Evolutionary conservation across 2,329 filamentous ascomycete species (phyloP).

Genomic region (Claviceps paspali): DNA sequence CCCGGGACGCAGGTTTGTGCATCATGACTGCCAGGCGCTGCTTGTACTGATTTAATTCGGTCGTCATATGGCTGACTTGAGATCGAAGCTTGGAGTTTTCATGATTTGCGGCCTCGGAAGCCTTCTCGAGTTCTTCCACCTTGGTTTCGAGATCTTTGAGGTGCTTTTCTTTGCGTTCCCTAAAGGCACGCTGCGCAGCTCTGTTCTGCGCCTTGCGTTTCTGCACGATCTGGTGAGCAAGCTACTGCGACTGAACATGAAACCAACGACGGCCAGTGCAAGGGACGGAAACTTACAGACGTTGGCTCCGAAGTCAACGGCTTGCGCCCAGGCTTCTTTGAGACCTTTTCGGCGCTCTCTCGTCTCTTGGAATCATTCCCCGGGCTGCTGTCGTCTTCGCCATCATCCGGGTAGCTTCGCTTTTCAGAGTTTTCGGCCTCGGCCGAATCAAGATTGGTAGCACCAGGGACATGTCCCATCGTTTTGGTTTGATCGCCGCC

Average conservation of each 20-base stretch:
- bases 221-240: constrained; percentile 27
- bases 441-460: constrained; percentile 40
- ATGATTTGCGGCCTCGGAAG: constrained; percentile 65
- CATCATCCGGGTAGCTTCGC: constrained; percentile 55
- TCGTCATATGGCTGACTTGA: constrained; percentile 77
- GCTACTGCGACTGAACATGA: background rate
- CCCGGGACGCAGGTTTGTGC: constrained; percentile 23
- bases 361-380: constrained; percentile 49
- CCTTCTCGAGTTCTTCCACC: constrained; percentile 63
- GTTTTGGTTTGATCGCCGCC: constrained; percentile 40
- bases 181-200: constrained; percentile 82
- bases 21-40: constrained; percentile 57
- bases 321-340: constrained; percentile 94
- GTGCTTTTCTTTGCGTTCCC: constrained; percentile 88
- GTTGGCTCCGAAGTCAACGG: constrained; percentile 90
- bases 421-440: constrained; percentile 47
- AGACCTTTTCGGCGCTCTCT: constrained; percentile 68
- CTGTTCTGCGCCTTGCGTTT: constrained; percentile 94
- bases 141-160: constrained; percentile 71
- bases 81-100: constrained; percentile 73
- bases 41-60: constrained; percentile 78
- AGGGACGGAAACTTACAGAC: constrained; percentile 50
- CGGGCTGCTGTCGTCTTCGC: constrained; percentile 43
- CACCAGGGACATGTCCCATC: constrained; percentile 57
- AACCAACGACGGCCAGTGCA: background rate